phyloP scores from a whole-genome alignment of 2,329 filamentous ascomycete genomes.

The Fusarium mangiferae region DNA sequence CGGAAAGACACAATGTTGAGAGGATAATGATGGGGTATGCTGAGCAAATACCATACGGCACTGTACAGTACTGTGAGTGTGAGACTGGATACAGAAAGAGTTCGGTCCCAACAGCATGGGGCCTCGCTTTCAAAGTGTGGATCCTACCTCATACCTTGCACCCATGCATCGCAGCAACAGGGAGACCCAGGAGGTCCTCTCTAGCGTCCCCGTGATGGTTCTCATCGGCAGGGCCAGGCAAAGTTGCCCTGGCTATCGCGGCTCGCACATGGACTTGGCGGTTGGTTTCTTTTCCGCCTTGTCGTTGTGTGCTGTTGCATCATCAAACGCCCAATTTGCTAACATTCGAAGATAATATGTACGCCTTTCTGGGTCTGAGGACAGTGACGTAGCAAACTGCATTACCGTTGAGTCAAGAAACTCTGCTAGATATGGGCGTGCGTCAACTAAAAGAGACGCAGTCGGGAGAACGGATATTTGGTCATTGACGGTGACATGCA shows the following conservation, averaged over 20 bases:
- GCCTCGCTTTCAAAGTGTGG: slow-evolving; percentile 38
- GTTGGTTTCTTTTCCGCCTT: slow-evolving; percentile 28
- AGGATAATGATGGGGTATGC: slow-evolving; percentile 6
- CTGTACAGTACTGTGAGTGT: neutral
- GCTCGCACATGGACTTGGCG: slow-evolving; percentile 39
- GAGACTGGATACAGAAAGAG: neutral
- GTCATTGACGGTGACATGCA: slow-evolving; percentile 34
- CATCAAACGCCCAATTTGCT: slow-evolving; percentile 19
- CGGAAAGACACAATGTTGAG: slow-evolving; percentile 21
- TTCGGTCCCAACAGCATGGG: slow-evolving; percentile 39
- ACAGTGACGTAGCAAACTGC: slow-evolving; percentile 21
- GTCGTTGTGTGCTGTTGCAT: slow-evolving; percentile 10
- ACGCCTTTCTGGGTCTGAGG: neutral
- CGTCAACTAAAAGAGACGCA: slow-evolving; percentile 16
- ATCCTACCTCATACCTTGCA: slow-evolving; percentile 10
- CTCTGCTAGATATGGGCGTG: slow-evolving; percentile 21
- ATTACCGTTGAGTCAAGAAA: slow-evolving; percentile 34
- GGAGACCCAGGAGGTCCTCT: slow-evolving; percentile 11
- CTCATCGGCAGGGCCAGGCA: slow-evolving; percentile 29
- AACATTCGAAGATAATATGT: slow-evolving; percentile 8
- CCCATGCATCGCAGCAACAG: slow-evolving; percentile 33
- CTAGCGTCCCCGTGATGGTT: slow-evolving; percentile 39
- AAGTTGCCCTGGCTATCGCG: slow-evolving; percentile 41
- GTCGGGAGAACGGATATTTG: slow-evolving; percentile 31
- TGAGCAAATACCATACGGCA: slow-evolving; percentile 3